Evolutionary conservation across 768 basidiomycete genomes (phyloP).

Genomic region (Lactifluus piperatus): DNA sequence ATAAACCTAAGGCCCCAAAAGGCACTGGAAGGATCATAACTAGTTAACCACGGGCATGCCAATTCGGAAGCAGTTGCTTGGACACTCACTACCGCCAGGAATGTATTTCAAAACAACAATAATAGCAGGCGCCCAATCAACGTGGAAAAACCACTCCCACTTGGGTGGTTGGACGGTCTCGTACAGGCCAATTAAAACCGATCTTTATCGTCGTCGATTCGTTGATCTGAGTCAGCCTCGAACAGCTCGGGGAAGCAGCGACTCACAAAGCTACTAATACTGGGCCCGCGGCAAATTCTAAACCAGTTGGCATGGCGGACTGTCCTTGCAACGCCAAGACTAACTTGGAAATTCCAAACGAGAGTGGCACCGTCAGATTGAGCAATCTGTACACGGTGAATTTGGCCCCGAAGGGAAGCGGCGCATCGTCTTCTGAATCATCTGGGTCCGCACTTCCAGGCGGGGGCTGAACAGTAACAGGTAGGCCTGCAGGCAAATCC

Average conservation of each 20-base stretch:
- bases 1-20: too few relatives aligned
- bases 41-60: too few relatives aligned
- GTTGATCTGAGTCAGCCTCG: neutral
- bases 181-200: constrained; percentile 1
- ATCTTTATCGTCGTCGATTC: neutral
- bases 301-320: neutral
- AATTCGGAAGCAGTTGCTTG: too few relatives aligned
- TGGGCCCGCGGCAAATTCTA: too few relatives aligned
- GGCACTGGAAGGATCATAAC: too few relatives aligned
- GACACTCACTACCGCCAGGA: too few relatives aligned
- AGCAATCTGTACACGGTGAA: constrained; percentile 1
- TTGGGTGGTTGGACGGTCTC: neutral
- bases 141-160: too few relatives aligned
- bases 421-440: neutral
- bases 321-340: neutral
- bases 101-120: neutral
- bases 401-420: neutral
- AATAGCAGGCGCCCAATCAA: too few relatives aligned
- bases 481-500: too few relatives aligned
- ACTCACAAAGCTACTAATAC: too few relatives aligned
- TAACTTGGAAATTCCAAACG: too few relatives aligned
- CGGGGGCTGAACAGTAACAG: neutral
- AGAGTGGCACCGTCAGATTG: neutral
- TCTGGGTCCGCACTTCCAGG: neutral
- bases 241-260: neutral